Evolutionary conservation across 352 stramenopile genomes (phyloP).

Genomic region (Phytophthora fragariaefolia): DNA sequence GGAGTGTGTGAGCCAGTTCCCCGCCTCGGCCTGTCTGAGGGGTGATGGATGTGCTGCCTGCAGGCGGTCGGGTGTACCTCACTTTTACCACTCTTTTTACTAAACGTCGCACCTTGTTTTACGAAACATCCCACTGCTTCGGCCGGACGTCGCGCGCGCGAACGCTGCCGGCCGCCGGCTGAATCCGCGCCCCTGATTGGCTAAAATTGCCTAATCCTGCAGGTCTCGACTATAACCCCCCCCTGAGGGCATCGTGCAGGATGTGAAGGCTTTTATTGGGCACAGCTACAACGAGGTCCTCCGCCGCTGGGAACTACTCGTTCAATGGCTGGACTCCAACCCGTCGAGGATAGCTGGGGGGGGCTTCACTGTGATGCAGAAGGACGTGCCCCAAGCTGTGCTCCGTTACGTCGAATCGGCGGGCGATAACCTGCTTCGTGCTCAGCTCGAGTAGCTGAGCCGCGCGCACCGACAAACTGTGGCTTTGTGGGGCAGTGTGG

Average conservation of each 20-base stretch:
- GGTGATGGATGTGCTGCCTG: no score
- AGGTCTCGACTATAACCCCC: no score
- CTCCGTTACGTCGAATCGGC: neutral
- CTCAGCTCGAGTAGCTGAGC: neutral
- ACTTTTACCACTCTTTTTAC: no score
- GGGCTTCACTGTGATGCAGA: neutral
- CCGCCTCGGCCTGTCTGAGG: no score
- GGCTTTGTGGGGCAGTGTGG: conserved; percentile 12
- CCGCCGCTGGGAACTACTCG: conserved; percentile 4
- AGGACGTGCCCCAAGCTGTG: conserved; percentile 4
- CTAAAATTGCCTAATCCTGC: no score
- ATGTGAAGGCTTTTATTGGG: conserved; percentile 7
- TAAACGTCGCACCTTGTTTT: no score
- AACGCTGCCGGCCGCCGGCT: no score
- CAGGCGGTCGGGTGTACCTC: no score
- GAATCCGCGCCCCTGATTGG: no score
- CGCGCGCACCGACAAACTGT: neutral
- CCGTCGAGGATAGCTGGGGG: conserved; percentile 4
- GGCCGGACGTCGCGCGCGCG: no score
- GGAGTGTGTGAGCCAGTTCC: no score
- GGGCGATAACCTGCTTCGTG: neutral
- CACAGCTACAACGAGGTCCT: neutral
- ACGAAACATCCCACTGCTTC: no score
- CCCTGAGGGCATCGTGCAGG: conserved; percentile 7
- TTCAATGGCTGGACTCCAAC: neutral